Evolutionary conservation across 1,284 basidiomycete genomes (phyloP).

Genomic region (Cerrena zonata): DNA sequence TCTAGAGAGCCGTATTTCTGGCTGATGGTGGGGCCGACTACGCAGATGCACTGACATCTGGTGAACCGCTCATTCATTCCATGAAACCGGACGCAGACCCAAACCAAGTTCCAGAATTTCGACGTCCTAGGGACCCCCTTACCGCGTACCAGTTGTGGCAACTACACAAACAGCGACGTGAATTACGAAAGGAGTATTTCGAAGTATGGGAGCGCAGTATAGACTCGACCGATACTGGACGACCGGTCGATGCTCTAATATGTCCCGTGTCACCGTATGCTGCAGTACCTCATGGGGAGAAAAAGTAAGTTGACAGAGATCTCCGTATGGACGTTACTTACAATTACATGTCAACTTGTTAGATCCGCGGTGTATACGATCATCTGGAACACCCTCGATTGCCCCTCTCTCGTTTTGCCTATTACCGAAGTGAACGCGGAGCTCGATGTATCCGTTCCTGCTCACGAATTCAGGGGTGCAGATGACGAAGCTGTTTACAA

Average conservation of each 20-base stretch:
- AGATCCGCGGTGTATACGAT: constrained; percentile 52
- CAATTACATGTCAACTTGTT: neutral
- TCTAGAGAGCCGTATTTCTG: constrained; percentile 3
- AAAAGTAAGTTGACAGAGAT: constrained; percentile 32
- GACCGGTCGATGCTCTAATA: constrained; percentile 63
- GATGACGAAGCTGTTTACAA: constrained; percentile 48
- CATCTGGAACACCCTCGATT: constrained; percentile 67
- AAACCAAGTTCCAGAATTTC: constrained; percentile 15
- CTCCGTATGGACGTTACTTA: neutral
- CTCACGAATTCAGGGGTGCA: constrained; percentile 40
- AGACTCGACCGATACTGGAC: constrained; percentile 46
- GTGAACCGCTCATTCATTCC: constrained; percentile 46
- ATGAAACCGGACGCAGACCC: constrained; percentile 37
- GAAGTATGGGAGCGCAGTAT: constrained; percentile 53
- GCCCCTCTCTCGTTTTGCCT: constrained; percentile 62
- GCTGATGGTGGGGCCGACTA: constrained; percentile 5
- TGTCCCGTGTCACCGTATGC: constrained; percentile 38
- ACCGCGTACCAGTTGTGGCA: constrained; percentile 55
- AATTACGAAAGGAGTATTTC: constrained; percentile 44
- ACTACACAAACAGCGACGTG: constrained; percentile 39
- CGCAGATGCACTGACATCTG: constrained; percentile 19
- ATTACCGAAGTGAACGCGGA: constrained; percentile 51
- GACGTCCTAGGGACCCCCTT: constrained; percentile 18
- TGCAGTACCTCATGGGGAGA: constrained; percentile 29
- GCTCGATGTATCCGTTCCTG: constrained; percentile 39